A percentile compares a stretch with the other conserved stretches of the same genome.
Evolutionary conservation across 73 alveolate genomes (phyloP).

Genomic region (Symbiodinium pilosum): DNA sequence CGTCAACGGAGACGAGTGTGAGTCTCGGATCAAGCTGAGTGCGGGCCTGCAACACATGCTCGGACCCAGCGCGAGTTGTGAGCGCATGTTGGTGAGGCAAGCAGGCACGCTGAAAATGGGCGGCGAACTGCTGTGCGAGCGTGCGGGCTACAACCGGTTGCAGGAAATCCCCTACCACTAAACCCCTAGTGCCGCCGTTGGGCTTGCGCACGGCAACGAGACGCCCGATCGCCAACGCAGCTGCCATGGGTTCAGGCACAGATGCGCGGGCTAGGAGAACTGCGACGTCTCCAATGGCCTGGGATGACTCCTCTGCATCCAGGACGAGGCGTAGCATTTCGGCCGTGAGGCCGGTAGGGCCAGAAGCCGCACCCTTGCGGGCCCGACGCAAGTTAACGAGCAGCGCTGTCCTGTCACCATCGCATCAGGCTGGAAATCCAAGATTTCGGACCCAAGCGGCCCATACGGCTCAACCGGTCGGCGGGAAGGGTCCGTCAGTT

Average conservation of each 20-base stretch:
- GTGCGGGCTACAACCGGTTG: background rate
- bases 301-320: background rate
- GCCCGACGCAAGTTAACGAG: background rate
- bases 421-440: no score
- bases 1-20: background rate
- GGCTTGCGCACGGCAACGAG: background rate
- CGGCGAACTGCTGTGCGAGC: background rate
- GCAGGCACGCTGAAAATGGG: background rate
- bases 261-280: background rate
- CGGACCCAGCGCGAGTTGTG: background rate
- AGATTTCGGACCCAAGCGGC: no score
- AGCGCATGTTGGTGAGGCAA: background rate
- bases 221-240: background rate
- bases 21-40: background rate
- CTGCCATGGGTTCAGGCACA: background rate
- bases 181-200: background rate
- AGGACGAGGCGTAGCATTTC: background rate
- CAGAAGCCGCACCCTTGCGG: background rate
- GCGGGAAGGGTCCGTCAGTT: no score
- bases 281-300: background rate
- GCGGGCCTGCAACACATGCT: background rate
- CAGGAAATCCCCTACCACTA: background rate
- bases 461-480: no score
- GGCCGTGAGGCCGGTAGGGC: background rate
- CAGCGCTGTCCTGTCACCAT: no score